A percentile compares a stretch with the other conserved stretches of the same genome.
These are phyloP conservation scores for Sanghuangporus weigelae DNA, from an alignment of 1,284 basidiomycete genomes.

Conservation along the genomic window DNA sequence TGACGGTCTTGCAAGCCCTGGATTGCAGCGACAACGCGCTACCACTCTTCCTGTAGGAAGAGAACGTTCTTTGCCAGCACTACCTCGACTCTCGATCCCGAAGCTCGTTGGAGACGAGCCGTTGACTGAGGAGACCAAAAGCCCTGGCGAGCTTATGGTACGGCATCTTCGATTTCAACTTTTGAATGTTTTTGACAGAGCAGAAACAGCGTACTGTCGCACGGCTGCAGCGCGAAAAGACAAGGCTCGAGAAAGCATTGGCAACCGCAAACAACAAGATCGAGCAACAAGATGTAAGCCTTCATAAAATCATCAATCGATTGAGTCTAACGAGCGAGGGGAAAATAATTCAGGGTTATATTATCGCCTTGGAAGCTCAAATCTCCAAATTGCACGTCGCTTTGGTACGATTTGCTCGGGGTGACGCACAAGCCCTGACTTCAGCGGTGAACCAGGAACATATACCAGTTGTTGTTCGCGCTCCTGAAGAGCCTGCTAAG, in stretches of 20 bases:
- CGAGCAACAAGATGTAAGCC: not conserved
- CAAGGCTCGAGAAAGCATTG: not conserved
- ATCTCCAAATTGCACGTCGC: not conserved
- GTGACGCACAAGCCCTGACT: not conserved
- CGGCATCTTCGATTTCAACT: not conserved
- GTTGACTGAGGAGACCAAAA: not conserved
- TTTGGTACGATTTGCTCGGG: not conserved
- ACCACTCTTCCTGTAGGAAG: not conserved
- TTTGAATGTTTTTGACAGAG: not conserved
- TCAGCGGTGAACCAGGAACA: not conserved
- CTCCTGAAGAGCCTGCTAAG: not conserved
- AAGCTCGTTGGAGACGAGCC: not conserved
- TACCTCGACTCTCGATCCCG: not conserved
- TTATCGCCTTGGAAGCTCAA: not conserved
- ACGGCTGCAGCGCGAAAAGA: slow-evolving; percentile 5
- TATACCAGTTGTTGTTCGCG: not conserved
- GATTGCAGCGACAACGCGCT: not conserved
- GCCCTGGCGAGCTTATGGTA: not conserved
- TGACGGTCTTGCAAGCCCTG: not conserved
- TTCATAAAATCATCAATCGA: not conserved
- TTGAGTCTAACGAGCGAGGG: not conserved
- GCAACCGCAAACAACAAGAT: not conserved
- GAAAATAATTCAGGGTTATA: not conserved
- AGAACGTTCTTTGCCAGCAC: not conserved
- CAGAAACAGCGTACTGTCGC: not conserved